Evolutionary conservation across 1,139 yeast genomes (phyloP).

Genomic region (Debaryomyces sp.): DNA sequence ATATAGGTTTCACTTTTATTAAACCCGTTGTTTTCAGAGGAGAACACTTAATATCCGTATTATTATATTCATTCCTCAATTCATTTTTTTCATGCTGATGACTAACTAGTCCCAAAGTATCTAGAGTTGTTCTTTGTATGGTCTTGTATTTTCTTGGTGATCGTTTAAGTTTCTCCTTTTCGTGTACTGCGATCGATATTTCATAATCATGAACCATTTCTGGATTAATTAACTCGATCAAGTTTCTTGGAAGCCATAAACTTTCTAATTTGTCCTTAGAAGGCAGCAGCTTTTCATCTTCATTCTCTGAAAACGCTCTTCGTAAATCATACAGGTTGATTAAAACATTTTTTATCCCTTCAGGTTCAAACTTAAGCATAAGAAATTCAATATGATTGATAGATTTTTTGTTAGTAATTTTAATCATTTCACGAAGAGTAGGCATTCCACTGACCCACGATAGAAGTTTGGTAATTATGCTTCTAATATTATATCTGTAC

Average conservation of each 20-base stretch:
- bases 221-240: constrained; percentile 14
- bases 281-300: constrained; percentile 4
- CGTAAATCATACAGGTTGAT: neutral
- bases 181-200: neutral
- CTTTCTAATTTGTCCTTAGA: constrained; percentile 8
- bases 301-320: neutral
- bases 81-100: neutral
- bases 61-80: neutral
- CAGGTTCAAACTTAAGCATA: constrained; percentile 13
- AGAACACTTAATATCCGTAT: neutral
- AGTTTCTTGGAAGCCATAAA: constrained; percentile 20
- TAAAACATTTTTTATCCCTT: constrained; percentile 3
- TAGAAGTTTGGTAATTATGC: constrained; percentile 10
- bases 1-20: neutral
- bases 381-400: constrained; percentile 8
- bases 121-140: constrained; percentile 4
- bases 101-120: neutral
- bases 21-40: neutral
- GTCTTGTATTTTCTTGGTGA: neutral
- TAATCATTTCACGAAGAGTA: constrained; percentile 3
- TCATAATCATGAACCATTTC: constrained; percentile 12
- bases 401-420: constrained; percentile 8
- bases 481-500: constrained; percentile 7
- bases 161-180: neutral
- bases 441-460: constrained; percentile 3